These are phyloP conservation scores for Plasmodium malariae DNA, from an alignment of 169 alveolate genomes.

Conservation along the genomic window DNA sequence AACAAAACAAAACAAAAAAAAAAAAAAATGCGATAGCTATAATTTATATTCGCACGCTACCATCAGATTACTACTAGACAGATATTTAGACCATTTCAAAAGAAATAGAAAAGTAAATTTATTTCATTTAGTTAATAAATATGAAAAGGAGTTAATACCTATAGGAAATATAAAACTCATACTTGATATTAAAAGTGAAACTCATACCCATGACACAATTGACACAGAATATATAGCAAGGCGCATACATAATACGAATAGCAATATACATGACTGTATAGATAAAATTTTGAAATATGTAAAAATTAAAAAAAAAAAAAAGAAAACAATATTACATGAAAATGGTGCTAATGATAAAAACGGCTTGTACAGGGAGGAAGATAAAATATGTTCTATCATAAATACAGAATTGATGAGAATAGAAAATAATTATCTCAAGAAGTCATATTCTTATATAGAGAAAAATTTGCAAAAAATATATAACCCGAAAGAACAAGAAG, in stretches of 20 bases:
- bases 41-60: constrained; percentile 52
- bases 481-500: constrained; percentile 4
- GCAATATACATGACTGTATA: constrained; percentile 1
- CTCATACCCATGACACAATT: too few relatives aligned
- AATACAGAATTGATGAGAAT: constrained; percentile 9
- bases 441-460: constrained; percentile 22
- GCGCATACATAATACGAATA: background rate
- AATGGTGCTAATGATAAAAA: background rate
- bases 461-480: constrained; percentile 18
- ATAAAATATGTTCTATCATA: background rate
- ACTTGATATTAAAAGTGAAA: constrained; percentile 9
- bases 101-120: constrained; percentile 39
- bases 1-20: background rate
- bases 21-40: constrained; percentile 9
- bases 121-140: constrained; percentile 29
- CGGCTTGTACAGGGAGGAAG: background rate
- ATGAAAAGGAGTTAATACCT: constrained; percentile 33
- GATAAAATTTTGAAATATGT: constrained; percentile 25
- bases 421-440: background rate
- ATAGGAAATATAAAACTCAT: constrained; percentile 50
- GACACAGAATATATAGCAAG: background rate
- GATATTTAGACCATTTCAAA: constrained; percentile 40
- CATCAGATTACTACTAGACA: constrained; percentile 19
- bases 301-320: constrained; percentile 2
- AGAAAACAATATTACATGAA: background rate